These are phyloP conservation scores for Phytophthora pini DNA, from an alignment of 352 stramenopile species.

Conservation along the genomic window DNA sequence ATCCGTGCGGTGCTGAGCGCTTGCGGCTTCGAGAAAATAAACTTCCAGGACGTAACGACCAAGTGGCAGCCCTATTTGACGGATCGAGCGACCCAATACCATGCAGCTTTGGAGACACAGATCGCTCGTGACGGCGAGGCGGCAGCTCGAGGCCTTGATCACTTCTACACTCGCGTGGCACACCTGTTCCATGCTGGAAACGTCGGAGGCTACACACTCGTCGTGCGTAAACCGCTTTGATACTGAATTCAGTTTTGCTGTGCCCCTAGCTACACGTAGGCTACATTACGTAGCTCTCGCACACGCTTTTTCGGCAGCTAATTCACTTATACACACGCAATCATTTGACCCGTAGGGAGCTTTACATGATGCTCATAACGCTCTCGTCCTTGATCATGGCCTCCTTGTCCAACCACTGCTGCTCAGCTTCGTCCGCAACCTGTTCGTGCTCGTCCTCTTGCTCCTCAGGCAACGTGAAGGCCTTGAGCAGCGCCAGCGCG, in stretches of 20 bases:
- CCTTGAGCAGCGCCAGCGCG: slow-evolving; percentile 94
- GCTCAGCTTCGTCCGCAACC: slow-evolving; percentile 23
- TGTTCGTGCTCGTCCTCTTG: slow-evolving; percentile 27
- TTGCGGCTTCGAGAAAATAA: slow-evolving; percentile 61
- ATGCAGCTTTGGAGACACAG: slow-evolving; percentile 52
- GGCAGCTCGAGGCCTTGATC: slow-evolving; percentile 58
- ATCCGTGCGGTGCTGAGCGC: slow-evolving; percentile 45
- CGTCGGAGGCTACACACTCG: slow-evolving; percentile 70
- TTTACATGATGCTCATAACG: slow-evolving; percentile 54
- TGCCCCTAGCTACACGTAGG: background rate
- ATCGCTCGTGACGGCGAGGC: slow-evolving; percentile 60
- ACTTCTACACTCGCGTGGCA: slow-evolving; percentile 78
- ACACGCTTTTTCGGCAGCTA: too few relatives aligned
- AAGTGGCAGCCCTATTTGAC: slow-evolving; percentile 75
- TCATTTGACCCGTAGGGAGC: slow-evolving; percentile 2
- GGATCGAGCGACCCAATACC: slow-evolving; percentile 50
- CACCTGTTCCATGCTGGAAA: slow-evolving; percentile 61
- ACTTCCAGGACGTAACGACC: slow-evolving; percentile 66
- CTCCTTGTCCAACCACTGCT: slow-evolving; percentile 32
- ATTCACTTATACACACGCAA: slow-evolving; percentile 21
- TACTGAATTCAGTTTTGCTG: slow-evolving; percentile 25
- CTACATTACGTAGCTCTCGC: too few relatives aligned
- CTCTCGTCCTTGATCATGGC: slow-evolving; percentile 42
- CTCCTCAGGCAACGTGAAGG: slow-evolving; percentile 75
- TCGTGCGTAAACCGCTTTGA: slow-evolving; percentile 43